Percentiles rank a stretch among this genome's conserved stretches.
phyloP scores from a whole-genome alignment of 164 flowering plant genomes.

The Aristolochia fimbriata region DNA sequence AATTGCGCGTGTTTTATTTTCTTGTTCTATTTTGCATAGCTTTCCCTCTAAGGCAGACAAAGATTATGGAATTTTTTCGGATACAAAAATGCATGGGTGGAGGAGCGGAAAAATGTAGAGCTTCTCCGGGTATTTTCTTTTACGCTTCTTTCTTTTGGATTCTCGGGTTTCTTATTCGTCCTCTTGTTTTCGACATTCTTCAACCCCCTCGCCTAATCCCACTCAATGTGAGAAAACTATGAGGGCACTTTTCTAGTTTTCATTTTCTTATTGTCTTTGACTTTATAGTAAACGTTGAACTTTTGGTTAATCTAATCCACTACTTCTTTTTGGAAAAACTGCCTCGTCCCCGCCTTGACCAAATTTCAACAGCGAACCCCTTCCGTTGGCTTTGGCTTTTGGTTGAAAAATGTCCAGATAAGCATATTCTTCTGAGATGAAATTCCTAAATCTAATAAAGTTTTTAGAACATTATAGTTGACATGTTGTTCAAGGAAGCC shows the following conservation, averaged over 20 bases:
- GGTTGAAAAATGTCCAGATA: too few relatives aligned
- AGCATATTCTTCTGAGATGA: too few relatives aligned
- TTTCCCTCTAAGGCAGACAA: slow-evolving; percentile 39
- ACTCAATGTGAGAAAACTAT: neutral
- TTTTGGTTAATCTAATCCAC: too few relatives aligned
- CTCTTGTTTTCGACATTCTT: too few relatives aligned
- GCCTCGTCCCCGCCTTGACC: too few relatives aligned
- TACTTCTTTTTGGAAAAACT: too few relatives aligned
- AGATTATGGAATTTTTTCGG: slow-evolving; percentile 52
- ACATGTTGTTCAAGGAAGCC: too few relatives aligned
- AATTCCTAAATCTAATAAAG: too few relatives aligned
- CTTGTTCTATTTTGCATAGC: slow-evolving; percentile 15
- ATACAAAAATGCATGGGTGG: slow-evolving; percentile 28
- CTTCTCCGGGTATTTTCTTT: slow-evolving; percentile 29
- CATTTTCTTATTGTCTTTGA: neutral
- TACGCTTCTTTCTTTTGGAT: neutral
- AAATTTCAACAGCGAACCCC: too few relatives aligned
- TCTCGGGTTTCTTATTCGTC: neutral
- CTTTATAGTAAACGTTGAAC: too few relatives aligned
- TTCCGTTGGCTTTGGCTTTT: too few relatives aligned
- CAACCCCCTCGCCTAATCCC: neutral
- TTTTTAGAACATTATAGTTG: too few relatives aligned
- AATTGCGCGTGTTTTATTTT: neutral
- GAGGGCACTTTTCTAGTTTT: neutral
- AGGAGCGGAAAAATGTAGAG: slow-evolving; percentile 10